These are phyloP conservation scores for Corymbia calophylla DNA, from an alignment of 441 rosid genomes.

Conservation along the genomic window DNA sequence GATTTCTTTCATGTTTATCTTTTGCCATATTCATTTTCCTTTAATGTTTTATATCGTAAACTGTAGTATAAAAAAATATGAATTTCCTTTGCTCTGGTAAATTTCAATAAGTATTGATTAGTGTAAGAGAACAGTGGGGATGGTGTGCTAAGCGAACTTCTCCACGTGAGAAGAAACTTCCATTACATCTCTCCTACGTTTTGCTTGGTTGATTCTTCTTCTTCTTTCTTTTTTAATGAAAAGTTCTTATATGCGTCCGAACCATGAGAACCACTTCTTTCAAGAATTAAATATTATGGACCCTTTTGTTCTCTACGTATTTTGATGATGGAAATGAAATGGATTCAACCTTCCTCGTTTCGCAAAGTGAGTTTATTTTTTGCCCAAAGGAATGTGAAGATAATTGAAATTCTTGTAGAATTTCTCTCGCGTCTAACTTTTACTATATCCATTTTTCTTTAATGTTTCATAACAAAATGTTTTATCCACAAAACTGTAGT, in stretches of 20 bases:
- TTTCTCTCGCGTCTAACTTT: neutral
- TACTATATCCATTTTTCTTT: neutral
- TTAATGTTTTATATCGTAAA: too few relatives aligned
- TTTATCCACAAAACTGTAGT: neutral
- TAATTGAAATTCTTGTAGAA: neutral
- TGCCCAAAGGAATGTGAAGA: neutral
- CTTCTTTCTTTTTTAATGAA: too few relatives aligned
- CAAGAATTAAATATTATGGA: too few relatives aligned
- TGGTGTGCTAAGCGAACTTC: too few relatives aligned
- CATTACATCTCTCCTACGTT: neutral
- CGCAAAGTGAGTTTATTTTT: neutral
- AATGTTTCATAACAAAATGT: neutral
- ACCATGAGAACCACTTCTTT: neutral
- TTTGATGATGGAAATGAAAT: too few relatives aligned
- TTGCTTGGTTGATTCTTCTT: too few relatives aligned
- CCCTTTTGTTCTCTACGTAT: neutral
- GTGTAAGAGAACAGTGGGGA: too few relatives aligned
- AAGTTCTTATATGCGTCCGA: neutral
- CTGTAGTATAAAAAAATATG: too few relatives aligned
- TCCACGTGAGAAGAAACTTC: neutral
- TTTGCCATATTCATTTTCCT: too few relatives aligned
- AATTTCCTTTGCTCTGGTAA: too few relatives aligned
- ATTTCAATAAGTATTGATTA: too few relatives aligned
- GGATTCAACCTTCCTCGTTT: neutral
- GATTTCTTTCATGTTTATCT: too few relatives aligned